phyloP scores from a whole-genome alignment of 75 land plant species.

The Isoetes taiwanensis region DNA sequence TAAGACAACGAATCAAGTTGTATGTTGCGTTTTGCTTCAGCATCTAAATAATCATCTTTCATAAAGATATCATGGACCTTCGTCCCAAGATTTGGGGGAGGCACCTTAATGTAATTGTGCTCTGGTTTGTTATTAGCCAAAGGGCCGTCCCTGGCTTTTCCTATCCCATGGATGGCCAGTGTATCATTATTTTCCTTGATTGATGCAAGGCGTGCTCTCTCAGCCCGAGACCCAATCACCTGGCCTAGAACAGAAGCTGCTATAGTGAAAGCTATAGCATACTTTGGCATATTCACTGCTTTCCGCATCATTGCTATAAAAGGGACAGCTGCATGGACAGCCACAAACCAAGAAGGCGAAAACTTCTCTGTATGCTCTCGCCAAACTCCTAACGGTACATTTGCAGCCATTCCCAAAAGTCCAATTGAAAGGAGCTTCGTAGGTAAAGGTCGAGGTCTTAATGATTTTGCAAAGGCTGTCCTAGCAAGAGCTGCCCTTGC shows the following conservation, averaged over 20 bases:
- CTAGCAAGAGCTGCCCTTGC: slow-evolving; percentile 79
- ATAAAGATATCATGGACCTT: too few relatives aligned
- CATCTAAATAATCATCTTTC: too few relatives aligned
- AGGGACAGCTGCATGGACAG: slow-evolving; percentile 92
- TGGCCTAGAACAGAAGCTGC: slow-evolving; percentile 88
- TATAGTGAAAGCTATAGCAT: slow-evolving; percentile 83
- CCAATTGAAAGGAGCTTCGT: slow-evolving; percentile 72
- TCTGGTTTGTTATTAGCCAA: too few relatives aligned
- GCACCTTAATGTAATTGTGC: too few relatives aligned
- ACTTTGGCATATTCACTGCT: slow-evolving; percentile 82
- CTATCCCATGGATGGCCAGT: too few relatives aligned
- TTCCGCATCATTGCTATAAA: slow-evolving; percentile 92
- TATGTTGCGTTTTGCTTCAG: too few relatives aligned
- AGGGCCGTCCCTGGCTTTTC: too few relatives aligned
- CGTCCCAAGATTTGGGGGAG: too few relatives aligned
- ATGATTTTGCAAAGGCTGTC: slow-evolving; percentile 66
- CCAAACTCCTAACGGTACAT: slow-evolving; percentile 92
- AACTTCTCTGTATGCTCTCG: slow-evolving; percentile 90
- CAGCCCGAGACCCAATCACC: slow-evolving; percentile 90
- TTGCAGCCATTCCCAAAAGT: slow-evolving; percentile 77
- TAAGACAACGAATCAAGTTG: too few relatives aligned
- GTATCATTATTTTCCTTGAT: too few relatives aligned
- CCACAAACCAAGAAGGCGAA: slow-evolving; percentile 86
- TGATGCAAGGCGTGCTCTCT: slow-evolving; percentile 37
- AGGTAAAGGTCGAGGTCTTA: slow-evolving; percentile 76